Evolutionary conservation across 108 stramenopile genomes (phyloP).

Genomic region (Cylindrotheca closterium): DNA sequence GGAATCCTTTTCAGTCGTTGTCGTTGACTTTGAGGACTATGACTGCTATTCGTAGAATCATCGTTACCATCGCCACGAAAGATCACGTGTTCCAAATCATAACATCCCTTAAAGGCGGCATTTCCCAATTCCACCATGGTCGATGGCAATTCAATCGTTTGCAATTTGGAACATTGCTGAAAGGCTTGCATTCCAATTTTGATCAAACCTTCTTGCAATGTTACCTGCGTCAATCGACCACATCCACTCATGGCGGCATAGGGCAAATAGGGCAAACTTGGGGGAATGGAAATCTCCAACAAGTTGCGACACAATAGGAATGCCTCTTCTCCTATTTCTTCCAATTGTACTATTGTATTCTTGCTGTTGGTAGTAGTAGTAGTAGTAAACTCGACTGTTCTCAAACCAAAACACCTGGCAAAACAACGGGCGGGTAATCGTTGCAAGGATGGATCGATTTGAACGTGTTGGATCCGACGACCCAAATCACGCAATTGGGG

Average conservation of each 20-base stretch:
- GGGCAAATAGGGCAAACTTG: neutral
- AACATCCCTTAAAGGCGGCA: neutral
- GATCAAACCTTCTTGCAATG: neutral
- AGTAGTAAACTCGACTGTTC: neutral
- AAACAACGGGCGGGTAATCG: neutral
- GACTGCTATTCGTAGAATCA: too few species aligned
- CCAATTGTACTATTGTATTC: too few species aligned
- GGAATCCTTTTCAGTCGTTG: neutral
- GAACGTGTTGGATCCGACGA: neutral
- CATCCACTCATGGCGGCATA: neutral
- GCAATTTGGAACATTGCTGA: neutral
- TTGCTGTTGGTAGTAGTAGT: too few species aligned
- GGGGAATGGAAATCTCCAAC: neutral
- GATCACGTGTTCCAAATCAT: neutral
- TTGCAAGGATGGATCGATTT: neutral
- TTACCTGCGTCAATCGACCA: neutral
- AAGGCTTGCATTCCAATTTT: neutral
- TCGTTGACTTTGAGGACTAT: too few species aligned
- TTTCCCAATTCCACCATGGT: neutral
- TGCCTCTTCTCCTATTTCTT: neutral
- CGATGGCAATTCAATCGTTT: neutral
- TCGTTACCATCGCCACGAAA: neutral
- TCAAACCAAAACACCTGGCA: neutral
- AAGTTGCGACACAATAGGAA: neutral
- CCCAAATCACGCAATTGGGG: too few species aligned